Evolutionary conservation across 257 asterid genomes (phyloP).

Genomic region (Linaria vulgaris): DNA sequence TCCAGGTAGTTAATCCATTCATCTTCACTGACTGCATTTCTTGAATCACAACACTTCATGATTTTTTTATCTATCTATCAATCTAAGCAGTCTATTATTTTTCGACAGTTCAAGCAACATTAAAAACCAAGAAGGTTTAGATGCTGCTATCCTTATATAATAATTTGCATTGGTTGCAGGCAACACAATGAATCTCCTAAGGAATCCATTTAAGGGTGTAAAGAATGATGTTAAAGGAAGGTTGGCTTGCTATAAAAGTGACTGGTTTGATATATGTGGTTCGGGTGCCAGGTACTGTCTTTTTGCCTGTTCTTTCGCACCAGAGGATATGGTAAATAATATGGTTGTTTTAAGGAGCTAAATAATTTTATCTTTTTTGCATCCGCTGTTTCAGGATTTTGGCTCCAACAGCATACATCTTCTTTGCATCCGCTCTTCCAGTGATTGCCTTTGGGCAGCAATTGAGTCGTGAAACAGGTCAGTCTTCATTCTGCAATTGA

Average conservation of each 20-base stretch:
- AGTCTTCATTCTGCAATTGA: not conserved
- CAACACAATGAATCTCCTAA: slow-evolving; percentile 35
- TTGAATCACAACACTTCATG: too few relatives aligned
- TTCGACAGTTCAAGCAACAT: not conserved
- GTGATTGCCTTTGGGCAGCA: slow-evolving; percentile 71
- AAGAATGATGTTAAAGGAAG: slow-evolving; percentile 45
- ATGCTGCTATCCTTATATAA: not conserved
- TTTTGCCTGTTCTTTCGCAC: not conserved
- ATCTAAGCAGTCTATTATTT: not conserved
- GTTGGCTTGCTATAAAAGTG: slow-evolving; percentile 54
- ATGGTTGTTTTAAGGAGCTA: not conserved
- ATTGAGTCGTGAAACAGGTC: slow-evolving; percentile 73
- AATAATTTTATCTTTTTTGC: slow-evolving; percentile 17
- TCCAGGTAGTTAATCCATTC: not conserved
- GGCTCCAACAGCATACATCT: slow-evolving; percentile 73
- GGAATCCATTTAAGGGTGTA: slow-evolving; percentile 49
- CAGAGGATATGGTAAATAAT: not conserved
- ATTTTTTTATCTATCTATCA: too few relatives aligned
- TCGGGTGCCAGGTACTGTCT: slow-evolving; percentile 62
- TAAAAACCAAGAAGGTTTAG: not conserved
- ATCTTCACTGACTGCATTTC: not conserved
- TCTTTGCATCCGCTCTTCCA: slow-evolving; percentile 63
- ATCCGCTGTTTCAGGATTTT: slow-evolving; percentile 58
- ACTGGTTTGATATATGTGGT: slow-evolving; percentile 52
- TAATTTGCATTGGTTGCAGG: slow-evolving; percentile 22